These are phyloP conservation scores for Lagenidium giganteum DNA, from an alignment of 352 stramenopile species.

Conservation along the genomic window DNA sequence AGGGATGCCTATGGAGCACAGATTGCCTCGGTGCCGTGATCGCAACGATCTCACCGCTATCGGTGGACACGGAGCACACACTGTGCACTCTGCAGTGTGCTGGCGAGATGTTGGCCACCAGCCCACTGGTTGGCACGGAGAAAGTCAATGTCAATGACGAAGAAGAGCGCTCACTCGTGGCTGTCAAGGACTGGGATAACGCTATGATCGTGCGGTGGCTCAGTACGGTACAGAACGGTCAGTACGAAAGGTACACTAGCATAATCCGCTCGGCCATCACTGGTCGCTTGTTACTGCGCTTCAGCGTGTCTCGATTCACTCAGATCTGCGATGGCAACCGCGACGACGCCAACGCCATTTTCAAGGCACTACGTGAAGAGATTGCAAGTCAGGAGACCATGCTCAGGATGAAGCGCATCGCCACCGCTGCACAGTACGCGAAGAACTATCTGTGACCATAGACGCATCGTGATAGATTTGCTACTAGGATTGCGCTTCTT, in stretches of 20 bases:
- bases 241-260: slow-evolving; percentile 30
- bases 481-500: no score
- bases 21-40: slow-evolving; percentile 56
- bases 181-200: slow-evolving; percentile 46
- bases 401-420: slow-evolving; percentile 34
- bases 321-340: slow-evolving; percentile 58
- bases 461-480: no score
- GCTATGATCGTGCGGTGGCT: slow-evolving; percentile 39
- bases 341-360: slow-evolving; percentile 32
- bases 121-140: slow-evolving; percentile 34
- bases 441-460: no score
- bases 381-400: slow-evolving; percentile 29
- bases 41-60: slow-evolving; percentile 62
- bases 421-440: slow-evolving; percentile 22
- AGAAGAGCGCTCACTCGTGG: slow-evolving; percentile 20
- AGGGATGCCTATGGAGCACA: slow-evolving; percentile 44
- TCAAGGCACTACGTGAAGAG: slow-evolving; percentile 47
- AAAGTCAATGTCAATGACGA: slow-evolving; percentile 36
- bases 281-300: slow-evolving; percentile 38
- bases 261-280: slow-evolving; percentile 34
- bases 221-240: slow-evolving; percentile 25
- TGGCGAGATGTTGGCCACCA: slow-evolving; percentile 47
- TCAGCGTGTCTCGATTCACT: slow-evolving; percentile 47
- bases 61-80: slow-evolving; percentile 59
- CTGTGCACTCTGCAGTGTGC: slow-evolving; percentile 59